Evolutionary conservation across 1,284 basidiomycete species (phyloP).

Genomic region (Puccinia brachypodii): DNA sequence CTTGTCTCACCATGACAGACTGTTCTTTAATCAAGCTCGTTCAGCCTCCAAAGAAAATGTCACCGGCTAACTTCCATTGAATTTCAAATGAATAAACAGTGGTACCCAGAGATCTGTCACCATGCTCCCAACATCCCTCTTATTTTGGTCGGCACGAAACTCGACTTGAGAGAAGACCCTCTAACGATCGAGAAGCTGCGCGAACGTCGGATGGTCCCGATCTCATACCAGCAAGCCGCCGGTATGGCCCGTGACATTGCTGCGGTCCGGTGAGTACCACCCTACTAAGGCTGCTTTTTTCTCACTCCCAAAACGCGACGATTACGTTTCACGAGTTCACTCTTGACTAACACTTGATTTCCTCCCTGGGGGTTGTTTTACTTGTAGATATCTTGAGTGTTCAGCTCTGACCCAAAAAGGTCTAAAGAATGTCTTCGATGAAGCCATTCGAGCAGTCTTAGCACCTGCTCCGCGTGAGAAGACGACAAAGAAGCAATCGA

Average conservation of each 20-base stretch:
- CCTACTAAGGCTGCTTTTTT: too few species aligned
- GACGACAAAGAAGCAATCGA: conserved; percentile 57
- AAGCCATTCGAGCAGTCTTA: conserved; percentile 73
- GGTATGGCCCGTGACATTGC: conserved; percentile 90
- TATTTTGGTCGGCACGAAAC: conserved; percentile 95
- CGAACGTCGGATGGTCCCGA: conserved; percentile 91
- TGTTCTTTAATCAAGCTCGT: conserved; percentile 50
- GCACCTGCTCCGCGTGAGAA: conserved; percentile 57
- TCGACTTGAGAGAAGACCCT: conserved; percentile 93
- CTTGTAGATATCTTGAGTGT: conserved; percentile 84
- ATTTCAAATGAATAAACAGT: conserved; percentile 62
- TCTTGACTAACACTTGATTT: too few species aligned
- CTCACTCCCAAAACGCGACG: too few species aligned
- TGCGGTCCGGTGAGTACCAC: conserved; percentile 66
- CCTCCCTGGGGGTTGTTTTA: background rate
- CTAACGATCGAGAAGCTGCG: conserved; percentile 85
- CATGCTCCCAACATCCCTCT: conserved; percentile 90
- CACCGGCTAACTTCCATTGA: conserved; percentile 49
- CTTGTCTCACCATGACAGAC: background rate
- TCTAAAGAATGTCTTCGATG: conserved; percentile 93
- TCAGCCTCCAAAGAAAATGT: conserved; percentile 5
- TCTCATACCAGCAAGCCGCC: conserved; percentile 84
- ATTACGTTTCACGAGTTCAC: too few species aligned
- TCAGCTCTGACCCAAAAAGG: conserved; percentile 98
- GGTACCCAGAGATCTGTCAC: conserved; percentile 94